Percentiles rank a stretch among this genome's conserved stretches.
phyloP scores from a whole-genome alignment of 768 basidiomycete genomes.

The Phaeolepiota aurea region DNA sequence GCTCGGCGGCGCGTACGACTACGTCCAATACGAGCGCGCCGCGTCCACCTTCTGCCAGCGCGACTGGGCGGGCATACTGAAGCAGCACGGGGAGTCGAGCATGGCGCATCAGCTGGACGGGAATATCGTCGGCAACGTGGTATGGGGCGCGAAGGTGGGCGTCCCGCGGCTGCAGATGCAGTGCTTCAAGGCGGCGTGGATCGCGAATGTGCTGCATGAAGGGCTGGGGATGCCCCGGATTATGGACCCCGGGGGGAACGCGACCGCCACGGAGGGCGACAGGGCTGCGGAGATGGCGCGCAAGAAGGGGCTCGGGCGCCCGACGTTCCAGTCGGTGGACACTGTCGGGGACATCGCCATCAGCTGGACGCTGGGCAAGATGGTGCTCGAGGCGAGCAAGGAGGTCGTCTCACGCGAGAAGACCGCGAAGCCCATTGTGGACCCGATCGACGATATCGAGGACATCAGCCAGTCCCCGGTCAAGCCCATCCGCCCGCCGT shows the following conservation, averaged over 20 bases:
- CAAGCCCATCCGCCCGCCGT: slow-evolving; percentile 56
- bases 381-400: slow-evolving; percentile 96
- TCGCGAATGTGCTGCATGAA: slow-evolving; percentile 92
- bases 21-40: slow-evolving; percentile 91
- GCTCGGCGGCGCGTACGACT: slow-evolving; percentile 91
- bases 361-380: slow-evolving; percentile 97
- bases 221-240: slow-evolving; percentile 93
- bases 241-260: slow-evolving; percentile 77
- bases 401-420: slow-evolving; percentile 50
- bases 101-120: slow-evolving; percentile 40
- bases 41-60: slow-evolving; percentile 79
- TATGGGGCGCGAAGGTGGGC: slow-evolving; percentile 73
- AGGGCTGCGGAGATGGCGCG: slow-evolving; percentile 70
- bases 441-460: slow-evolving; percentile 64
- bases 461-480: slow-evolving; percentile 43
- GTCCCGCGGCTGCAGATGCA: slow-evolving; percentile 88
- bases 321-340: slow-evolving; percentile 90
- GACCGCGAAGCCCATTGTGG: slow-evolving; percentile 49
- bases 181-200: slow-evolving; percentile 99
- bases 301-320: slow-evolving; percentile 73
- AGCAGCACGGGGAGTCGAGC: slow-evolving; percentile 53
- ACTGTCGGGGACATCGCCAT: slow-evolving; percentile 90
- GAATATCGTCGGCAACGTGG: slow-evolving; percentile 50
- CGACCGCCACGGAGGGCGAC: slow-evolving; percentile 56
- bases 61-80: slow-evolving; percentile 71